phyloP scores from a whole-genome alignment of 495 filamentous ascomycete genomes.

The Tuber umbilicatum region DNA sequence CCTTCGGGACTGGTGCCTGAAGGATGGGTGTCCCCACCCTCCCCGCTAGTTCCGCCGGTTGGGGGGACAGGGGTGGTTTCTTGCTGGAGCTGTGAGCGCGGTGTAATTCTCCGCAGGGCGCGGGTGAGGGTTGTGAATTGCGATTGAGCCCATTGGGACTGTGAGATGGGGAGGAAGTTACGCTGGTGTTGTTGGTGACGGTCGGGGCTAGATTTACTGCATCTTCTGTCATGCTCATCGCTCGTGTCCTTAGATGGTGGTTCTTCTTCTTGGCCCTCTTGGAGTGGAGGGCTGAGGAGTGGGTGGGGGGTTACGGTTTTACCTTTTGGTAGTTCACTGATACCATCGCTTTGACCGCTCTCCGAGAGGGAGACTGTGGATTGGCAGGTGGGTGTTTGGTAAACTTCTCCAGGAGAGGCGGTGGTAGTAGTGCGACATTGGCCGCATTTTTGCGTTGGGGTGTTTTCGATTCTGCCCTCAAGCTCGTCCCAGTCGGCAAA shows the following conservation, averaged over 20 bases:
- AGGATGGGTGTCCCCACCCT: not conserved
- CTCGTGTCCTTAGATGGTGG: constrained; percentile 3
- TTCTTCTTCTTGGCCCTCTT: constrained; percentile 7
- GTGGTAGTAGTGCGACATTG: not conserved
- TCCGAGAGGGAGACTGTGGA: not conserved
- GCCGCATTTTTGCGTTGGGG: not conserved
- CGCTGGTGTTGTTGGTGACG: not conserved
- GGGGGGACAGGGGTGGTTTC: not conserved
- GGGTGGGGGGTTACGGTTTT: not conserved
- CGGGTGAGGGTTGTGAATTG: not conserved
- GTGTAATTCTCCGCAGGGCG: not conserved
- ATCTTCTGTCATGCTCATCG: not conserved
- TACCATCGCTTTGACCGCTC: not conserved
- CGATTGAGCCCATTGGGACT: not conserved
- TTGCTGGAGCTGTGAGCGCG: not conserved
- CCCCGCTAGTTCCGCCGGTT: not conserved
- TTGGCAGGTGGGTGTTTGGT: not conserved
- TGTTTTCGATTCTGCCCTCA: not conserved
- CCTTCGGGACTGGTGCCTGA: not conserved
- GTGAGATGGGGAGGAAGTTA: not conserved
- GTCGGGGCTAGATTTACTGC: not conserved
- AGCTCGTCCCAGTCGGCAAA: not conserved
- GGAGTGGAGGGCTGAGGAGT: not conserved
- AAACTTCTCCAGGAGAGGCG: not conserved
- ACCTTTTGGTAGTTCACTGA: not conserved